Conservation (phyloP, 768 basidiomycete species). For the Lepiota venenata region DNA sequence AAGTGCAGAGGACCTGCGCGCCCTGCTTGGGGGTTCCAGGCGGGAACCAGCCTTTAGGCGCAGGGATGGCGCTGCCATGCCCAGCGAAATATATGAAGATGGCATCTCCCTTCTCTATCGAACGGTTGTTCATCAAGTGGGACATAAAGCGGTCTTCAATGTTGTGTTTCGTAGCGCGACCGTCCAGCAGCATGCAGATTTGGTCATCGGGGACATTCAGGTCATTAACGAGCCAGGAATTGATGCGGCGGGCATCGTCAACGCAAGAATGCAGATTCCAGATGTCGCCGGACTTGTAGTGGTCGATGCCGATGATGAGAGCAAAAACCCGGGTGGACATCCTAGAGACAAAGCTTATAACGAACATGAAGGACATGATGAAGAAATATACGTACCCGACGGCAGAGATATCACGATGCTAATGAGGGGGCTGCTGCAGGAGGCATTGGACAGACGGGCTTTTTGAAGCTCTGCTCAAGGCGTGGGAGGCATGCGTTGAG, state of each 20-base stretch:
- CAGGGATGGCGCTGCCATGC: constrained; percentile 57
- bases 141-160: constrained; percentile 61
- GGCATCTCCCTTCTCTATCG: constrained; percentile 58
- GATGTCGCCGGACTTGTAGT: constrained; percentile 59
- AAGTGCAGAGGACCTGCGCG: constrained; percentile 62
- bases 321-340: constrained; percentile 49
- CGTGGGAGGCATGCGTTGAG: constrained; percentile 3
- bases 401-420: neutral
- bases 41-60: constrained; percentile 62
- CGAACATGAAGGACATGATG: neutral
- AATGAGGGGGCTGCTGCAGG: neutral
- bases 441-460: neutral
- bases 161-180: constrained; percentile 54
- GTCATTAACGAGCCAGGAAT: constrained; percentile 52
- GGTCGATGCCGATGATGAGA: constrained; percentile 66
- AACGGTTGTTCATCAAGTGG: constrained; percentile 60
- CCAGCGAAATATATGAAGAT: constrained; percentile 71
- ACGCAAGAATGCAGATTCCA: constrained; percentile 68
- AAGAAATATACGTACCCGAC: constrained; percentile 5
- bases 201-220: constrained; percentile 58
- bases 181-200: constrained; percentile 53
- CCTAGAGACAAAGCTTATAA: constrained; percentile 12
- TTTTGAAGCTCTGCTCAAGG: constrained; percentile 10
- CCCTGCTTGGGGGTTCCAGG: constrained; percentile 27
- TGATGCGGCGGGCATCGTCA: constrained; percentile 59